Percentiles rank a stretch among this genome's conserved stretches.
phyloP scores from a whole-genome alignment of 768 basidiomycete species.

The Austroboletus eburneus region DNA sequence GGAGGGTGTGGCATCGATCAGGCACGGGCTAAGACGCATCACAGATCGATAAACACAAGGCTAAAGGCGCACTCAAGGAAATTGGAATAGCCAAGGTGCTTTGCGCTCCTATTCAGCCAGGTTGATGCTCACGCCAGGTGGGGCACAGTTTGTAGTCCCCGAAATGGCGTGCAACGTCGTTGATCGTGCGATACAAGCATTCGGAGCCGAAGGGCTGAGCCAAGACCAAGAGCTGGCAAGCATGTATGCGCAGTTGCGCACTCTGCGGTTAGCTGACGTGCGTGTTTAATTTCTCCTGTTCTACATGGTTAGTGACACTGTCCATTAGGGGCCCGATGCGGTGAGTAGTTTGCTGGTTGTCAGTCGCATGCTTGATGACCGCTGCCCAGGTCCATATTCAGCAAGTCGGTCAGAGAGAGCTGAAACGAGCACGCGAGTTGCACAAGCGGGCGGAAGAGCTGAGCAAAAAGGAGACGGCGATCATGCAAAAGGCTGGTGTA shows the following conservation, averaged over 20 bases:
- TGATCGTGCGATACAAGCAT: conserved; percentile 94
- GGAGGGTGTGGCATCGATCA: not conserved
- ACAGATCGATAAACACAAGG: conserved; percentile 84
- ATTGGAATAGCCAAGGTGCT: conserved; percentile 94
- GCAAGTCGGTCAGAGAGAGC: conserved; percentile 88
- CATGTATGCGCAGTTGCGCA: conserved; percentile 77
- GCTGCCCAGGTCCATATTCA: conserved; percentile 79
- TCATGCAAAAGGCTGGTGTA: conserved; percentile 57
- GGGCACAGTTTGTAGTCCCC: conserved; percentile 82
- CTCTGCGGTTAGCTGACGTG: conserved; percentile 85
- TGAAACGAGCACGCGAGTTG: conserved; percentile 69
- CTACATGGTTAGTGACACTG: conserved; percentile 4
- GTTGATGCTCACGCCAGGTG: not conserved
- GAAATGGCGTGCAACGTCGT: conserved; percentile 83
- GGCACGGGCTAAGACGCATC: conserved; percentile 3
- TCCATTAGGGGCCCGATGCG: conserved; percentile 69
- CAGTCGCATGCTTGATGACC: not conserved
- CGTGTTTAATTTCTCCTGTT: conserved; percentile 22
- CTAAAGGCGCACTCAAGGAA: conserved; percentile 95
- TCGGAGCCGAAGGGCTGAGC: conserved; percentile 93
- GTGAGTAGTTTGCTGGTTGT: conserved; percentile 35
- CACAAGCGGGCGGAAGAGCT: conserved; percentile 49
- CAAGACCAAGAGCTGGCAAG: conserved; percentile 83
- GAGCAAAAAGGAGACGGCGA: conserved; percentile 55
- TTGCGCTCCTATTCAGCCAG: not conserved